Conservation (phyloP, 2,329 filamentous ascomycete genomes). For the Microascus cirrosus region DNA sequence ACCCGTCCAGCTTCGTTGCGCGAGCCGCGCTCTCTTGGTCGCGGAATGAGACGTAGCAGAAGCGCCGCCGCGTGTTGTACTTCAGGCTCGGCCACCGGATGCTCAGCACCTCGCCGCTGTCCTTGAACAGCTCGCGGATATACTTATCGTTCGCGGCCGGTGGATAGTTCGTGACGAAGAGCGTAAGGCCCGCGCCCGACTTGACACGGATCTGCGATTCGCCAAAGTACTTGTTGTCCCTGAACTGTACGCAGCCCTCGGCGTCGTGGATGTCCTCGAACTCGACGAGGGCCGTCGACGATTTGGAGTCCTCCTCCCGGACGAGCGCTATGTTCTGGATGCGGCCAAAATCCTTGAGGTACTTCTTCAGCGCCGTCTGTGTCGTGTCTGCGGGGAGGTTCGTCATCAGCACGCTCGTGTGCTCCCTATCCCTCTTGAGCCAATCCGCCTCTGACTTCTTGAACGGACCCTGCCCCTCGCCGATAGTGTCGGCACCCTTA, state of each 20-base stretch:
- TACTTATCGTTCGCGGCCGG: constrained; percentile 61
- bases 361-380: constrained; percentile 68
- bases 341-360: constrained; percentile 82
- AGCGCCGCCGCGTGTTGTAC: constrained; percentile 76
- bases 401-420: constrained; percentile 72
- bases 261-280: constrained; percentile 76
- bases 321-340: constrained; percentile 68
- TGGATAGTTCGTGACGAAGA: constrained; percentile 89
- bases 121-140: constrained; percentile 56
- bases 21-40: constrained; percentile 54
- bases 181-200: constrained; percentile 64
- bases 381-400: constrained; percentile 62
- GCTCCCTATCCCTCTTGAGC: constrained; percentile 76
- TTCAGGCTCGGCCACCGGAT: constrained; percentile 88
- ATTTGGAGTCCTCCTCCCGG: constrained; percentile 46
- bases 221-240: constrained; percentile 70
- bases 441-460: constrained; percentile 14
- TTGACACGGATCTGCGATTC: constrained; percentile 63
- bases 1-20: constrained; percentile 64
- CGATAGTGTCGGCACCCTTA: constrained; percentile 30
- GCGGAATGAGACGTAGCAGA: constrained; percentile 91
- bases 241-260: constrained; percentile 68
- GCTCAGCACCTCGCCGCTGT: constrained; percentile 72
- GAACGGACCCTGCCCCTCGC: constrained; percentile 11
- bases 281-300: constrained; percentile 68